Percentiles rank a stretch among this genome's conserved stretches.
These are phyloP conservation scores for Apostasia ramifera DNA, from an alignment of 106 monocot genomes.

Conservation along the genomic window DNA sequence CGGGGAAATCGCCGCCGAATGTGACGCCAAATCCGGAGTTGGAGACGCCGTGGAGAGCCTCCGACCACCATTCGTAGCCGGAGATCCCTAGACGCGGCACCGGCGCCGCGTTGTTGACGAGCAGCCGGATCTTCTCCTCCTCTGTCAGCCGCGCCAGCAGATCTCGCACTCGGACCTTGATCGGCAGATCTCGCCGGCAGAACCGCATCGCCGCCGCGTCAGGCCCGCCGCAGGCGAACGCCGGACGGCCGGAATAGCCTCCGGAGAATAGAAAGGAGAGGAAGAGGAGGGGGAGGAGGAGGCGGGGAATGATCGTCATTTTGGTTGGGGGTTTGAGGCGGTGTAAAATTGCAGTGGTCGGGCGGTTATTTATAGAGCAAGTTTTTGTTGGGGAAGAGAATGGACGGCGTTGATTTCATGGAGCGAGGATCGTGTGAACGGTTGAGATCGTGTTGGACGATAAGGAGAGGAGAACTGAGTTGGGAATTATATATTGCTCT, in stretches of 20 bases:
- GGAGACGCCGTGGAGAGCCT: conserved; percentile 66
- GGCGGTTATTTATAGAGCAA: too few species aligned
- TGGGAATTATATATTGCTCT: too few species aligned
- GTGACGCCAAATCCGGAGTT: conserved; percentile 35
- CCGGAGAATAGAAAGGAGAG: too few species aligned
- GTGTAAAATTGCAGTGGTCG: too few species aligned
- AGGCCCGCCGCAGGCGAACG: conserved; percentile 46
- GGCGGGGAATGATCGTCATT: background rate
- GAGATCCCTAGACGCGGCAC: conserved; percentile 49
- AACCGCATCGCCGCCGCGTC: conserved; percentile 19
- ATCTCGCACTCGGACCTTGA: conserved; percentile 26
- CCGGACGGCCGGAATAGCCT: background rate
- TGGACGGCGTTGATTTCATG: too few species aligned
- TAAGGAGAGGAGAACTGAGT: too few species aligned
- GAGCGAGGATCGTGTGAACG: too few species aligned
- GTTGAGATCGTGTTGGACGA: too few species aligned
- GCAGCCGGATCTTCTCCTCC: conserved; percentile 40
- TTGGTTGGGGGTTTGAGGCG: too few species aligned
- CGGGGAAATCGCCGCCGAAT: conserved; percentile 47
- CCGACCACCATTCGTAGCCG: conserved; percentile 75
- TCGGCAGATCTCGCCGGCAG: conserved; percentile 18
- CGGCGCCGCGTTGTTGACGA: conserved; percentile 47
- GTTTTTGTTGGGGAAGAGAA: too few species aligned
- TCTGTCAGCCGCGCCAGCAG: conserved; percentile 34
- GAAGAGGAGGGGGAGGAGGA: conserved; percentile 4